These are phyloP conservation scores for Irpex rosettiformis DNA, from an alignment of 1,284 basidiomycete species.

Conservation along the genomic window DNA sequence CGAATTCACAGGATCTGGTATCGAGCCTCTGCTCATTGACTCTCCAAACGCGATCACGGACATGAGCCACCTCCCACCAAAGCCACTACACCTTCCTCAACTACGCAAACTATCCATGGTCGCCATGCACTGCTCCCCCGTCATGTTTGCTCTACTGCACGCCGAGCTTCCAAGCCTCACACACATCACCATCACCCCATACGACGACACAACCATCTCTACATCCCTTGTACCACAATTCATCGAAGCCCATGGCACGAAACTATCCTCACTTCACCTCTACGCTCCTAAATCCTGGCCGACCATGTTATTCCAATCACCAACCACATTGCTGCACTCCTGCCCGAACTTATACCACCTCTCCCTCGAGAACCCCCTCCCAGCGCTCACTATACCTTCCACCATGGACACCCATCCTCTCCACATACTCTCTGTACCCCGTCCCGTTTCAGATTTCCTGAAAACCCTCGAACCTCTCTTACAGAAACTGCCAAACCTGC, in stretches of 20 bases:
- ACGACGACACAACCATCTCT: constrained; percentile 59
- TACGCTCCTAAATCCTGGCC: constrained; percentile 79
- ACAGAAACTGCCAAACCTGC: constrained; percentile 53
- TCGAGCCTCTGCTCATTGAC: constrained; percentile 48
- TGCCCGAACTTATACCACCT: constrained; percentile 61
- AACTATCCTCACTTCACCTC: constrained; percentile 61
- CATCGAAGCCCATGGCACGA: constrained; percentile 58
- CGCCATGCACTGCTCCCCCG: constrained; percentile 62
- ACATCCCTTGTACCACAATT: constrained; percentile 56
- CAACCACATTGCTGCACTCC: constrained; percentile 46
- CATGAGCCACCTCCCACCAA: constrained; percentile 28
- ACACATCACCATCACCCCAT: constrained; percentile 74
- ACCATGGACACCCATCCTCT: constrained; percentile 42
- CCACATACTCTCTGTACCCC: constrained; percentile 66
- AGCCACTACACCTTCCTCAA: constrained; percentile 49
- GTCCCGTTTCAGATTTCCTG: constrained; percentile 59
- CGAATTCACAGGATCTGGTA: constrained; percentile 58
- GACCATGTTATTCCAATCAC: constrained; percentile 56
- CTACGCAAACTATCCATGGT: constrained; percentile 66
- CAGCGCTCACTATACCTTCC: constrained; percentile 37
- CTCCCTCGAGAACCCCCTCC: constrained; percentile 65
- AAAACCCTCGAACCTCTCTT: constrained; percentile 49
- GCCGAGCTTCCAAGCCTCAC: constrained; percentile 62
- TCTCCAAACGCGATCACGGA: constrained; percentile 22
- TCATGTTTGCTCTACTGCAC: constrained; percentile 57